Base-by-base conservation (phyloP, 1,139 yeast genomes). In the Candida sp. region DNA sequence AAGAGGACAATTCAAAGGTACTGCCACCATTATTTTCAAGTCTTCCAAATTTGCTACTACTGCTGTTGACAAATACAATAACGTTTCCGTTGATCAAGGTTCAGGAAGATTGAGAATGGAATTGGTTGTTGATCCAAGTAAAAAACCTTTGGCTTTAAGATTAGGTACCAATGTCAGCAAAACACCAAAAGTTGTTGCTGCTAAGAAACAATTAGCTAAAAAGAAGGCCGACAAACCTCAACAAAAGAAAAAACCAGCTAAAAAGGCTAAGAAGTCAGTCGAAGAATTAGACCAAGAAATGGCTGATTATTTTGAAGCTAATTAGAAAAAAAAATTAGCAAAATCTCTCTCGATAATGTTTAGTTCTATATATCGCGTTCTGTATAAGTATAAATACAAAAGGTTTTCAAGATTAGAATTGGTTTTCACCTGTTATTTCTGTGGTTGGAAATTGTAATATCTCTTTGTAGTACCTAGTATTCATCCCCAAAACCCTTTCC, bases 221-320 rank as follows among this genome's bases (percentile, higher is more conserved):
- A 54, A 56, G 42, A 60, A 60, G 54, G 53, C 55, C 34, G 55
- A 57, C 29, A 60, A 58, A 49, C 60, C 56, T 48, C 65, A 49
- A 21, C 49, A 60, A 48, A 67, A 64, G 52, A 58, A 60, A 44
- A 62, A 60, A 49, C 66, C 68, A 42, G 68, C 64, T 43, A 73
- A 66, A 61, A 74, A 69, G 55, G 77, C 80, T 52, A 84, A 84
- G 78, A 88, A 87, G 73, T 81, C 93, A 40, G 80, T 91, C 49
- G 98, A 88, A 64, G 87, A 88, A 66, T 79, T 91, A 58, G 99
- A 93, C 66, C 90, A 87, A 63, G 95, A 87, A 72, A 90, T 90
- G 97, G 84, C 89, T 51, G 97, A 85, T 60, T 87, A 87, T 69
- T 85, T 86, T 53, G 79, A 37, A 37, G 8, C 39, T 21, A 37